Percentiles rank a stretch among this genome's conserved stretches.
phyloP scores from a whole-genome alignment of 2,329 filamentous ascomycete genomes.

The Cordyceps pruinosa region DNA sequence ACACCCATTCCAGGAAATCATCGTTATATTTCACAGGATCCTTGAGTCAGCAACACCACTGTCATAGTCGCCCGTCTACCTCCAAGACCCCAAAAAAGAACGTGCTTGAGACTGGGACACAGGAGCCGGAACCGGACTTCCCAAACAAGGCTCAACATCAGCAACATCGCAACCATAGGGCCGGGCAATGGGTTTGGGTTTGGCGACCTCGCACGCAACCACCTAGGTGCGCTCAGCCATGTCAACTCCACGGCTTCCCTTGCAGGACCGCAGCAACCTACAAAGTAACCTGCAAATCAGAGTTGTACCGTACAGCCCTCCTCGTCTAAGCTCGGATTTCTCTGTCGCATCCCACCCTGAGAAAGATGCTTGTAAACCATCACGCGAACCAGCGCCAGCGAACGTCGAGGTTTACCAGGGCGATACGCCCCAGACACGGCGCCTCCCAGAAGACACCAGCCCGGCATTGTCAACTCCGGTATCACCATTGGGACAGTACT shows the following conservation, averaged over 20 bases:
- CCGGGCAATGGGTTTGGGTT: background rate
- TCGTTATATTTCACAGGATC: background rate
- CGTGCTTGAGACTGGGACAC: background rate
- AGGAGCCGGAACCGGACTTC: background rate
- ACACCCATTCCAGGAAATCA: background rate
- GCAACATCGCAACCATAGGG: background rate
- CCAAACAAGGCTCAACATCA: background rate
- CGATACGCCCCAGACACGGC: constrained; percentile 3
- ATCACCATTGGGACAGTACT: background rate
- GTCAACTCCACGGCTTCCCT: constrained; percentile 6
- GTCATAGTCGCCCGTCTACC: background rate
- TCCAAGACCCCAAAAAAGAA: background rate
- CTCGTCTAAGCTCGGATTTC: constrained; percentile 27
- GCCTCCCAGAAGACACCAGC: background rate
- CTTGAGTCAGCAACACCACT: too few relatives aligned
- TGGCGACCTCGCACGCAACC: background rate
- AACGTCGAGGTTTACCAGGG: constrained; percentile 5
- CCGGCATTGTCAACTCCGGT: background rate
- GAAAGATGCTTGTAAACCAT: background rate
- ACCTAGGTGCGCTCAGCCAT: constrained; percentile 10
- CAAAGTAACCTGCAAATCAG: constrained; percentile 26
- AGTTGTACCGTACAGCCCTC: constrained; percentile 33
- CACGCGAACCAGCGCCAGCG: background rate
- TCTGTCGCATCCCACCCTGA: constrained; percentile 13
- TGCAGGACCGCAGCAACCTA: constrained; percentile 4